Evolutionary conservation across 2,329 filamentous ascomycete genomes (phyloP), one percentile per base, ranked within the genome.

Genomic region (Mycosphaerelloides madeirae): DNA sequence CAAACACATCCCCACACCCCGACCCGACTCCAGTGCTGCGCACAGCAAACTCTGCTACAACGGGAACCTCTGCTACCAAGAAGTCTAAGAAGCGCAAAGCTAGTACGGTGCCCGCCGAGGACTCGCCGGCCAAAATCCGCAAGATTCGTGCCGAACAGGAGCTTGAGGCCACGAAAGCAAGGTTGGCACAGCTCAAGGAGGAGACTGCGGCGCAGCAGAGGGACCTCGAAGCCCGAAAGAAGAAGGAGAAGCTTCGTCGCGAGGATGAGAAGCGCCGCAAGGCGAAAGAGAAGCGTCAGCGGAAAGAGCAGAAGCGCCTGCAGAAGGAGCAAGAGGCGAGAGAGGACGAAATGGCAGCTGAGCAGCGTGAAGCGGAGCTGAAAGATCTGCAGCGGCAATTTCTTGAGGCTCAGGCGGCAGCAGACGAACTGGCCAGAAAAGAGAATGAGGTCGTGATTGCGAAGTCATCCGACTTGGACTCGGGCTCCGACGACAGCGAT

Each of bases 221-320:
- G 34, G 43, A 41, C 1, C n/a, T 50, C 34, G 16, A 29, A 18
- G 29, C 28, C 16, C 41, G 31, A 12, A 49, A 46, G 28, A 40
- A 38, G 4, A 25, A 40, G 13, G 19, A 42, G 6, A 37, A 38
- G 15, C 29, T 32, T 3, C 28, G 34, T 8, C 16, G 45, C 13
- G 38, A 48, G 33, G 52, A 41, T 20, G 49, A 54, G 46, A 38
- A 34, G 11, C 31, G 44, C 31, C 41, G 44, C 14, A 43, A 43
- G 19, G 39, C 34, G 11, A 35, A 41, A 37, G 34, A 37, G 9
- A 12, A 14, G 14, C 34, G 34, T n/a, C 16, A 16, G 41, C 32
- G 14, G 7, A 37, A 22, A n/a, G 20, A 43, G 40, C 8, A 38
- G 19, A 39, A 28, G 46, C 25, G 13, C 6, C 22, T 25, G n/a